phyloP scores from a whole-genome alignment of 805 yeast species.

The Kazachstania psychrophila region DNA sequence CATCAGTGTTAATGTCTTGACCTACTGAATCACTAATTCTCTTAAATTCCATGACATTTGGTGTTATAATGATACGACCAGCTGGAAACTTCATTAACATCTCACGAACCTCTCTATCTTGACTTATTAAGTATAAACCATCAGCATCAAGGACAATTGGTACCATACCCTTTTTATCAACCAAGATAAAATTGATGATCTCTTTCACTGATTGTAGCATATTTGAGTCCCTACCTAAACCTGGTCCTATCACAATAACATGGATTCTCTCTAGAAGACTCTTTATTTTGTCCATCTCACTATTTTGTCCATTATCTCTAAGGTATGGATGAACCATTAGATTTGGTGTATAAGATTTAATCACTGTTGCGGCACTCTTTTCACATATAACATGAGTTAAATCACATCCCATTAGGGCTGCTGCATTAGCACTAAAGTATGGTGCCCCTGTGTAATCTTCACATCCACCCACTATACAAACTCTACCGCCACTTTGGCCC shows the following conservation, averaged over 20 bases:
- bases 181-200: conserved; percentile 38
- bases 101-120: conserved; percentile 16
- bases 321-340: conserved; percentile 91
- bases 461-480: conserved; percentile 87
- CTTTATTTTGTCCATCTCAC: conserved; percentile 48
- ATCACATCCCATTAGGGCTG: conserved; percentile 80
- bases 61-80: conserved; percentile 65
- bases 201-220: conserved; percentile 54
- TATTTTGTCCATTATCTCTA: conserved; percentile 32
- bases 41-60: conserved; percentile 78
- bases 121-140: conserved; percentile 58
- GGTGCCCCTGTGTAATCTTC: conserved; percentile 98
- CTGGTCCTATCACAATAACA: conserved; percentile 85
- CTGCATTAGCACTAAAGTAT: conserved; percentile 76
- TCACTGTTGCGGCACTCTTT: conserved; percentile 61
- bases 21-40: conserved; percentile 47
- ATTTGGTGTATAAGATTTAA: conserved; percentile 84
- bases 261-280: conserved; percentile 58
- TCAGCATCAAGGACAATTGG: conserved; percentile 91
- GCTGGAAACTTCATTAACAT: conserved; percentile 42
- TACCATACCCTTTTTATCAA: conserved; percentile 44
- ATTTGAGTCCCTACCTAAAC: conserved; percentile 72
- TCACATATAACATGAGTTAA: conserved; percentile 88
- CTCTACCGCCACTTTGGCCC: conserved; percentile 87
- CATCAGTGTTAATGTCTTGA: conserved; percentile 18